phyloP scores from a whole-genome alignment of 257 asterid genomes.

The Solanum sejunctum region DNA sequence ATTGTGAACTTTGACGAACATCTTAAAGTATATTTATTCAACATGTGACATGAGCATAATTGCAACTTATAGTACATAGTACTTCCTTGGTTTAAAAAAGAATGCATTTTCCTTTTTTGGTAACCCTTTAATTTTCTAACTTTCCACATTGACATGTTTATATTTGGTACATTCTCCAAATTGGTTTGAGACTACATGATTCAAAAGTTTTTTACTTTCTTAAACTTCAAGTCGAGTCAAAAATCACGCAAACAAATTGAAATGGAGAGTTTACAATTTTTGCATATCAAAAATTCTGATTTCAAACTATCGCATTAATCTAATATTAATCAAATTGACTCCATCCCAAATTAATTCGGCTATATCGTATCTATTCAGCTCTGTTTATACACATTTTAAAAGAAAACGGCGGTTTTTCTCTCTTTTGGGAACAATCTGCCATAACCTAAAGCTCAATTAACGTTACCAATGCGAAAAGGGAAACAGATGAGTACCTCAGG shows the following conservation, averaged over 20 bases:
- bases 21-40: not conserved
- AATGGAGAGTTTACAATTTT: too few relatives aligned
- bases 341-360: not conserved
- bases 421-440: not conserved
- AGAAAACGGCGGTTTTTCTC: not conserved
- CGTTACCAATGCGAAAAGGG: not conserved
- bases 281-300: too few relatives aligned
- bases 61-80: not conserved
- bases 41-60: not conserved
- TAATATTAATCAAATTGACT: not conserved
- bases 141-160: not conserved
- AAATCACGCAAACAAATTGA: too few relatives aligned
- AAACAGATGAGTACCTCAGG: slow-evolving; percentile 44
- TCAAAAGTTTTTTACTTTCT: too few relatives aligned
- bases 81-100: not conserved
- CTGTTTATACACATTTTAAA: not conserved
- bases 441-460: not conserved
- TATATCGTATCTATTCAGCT: not conserved
- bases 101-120: not conserved
- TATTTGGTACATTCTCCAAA: not conserved
- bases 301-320: not conserved
- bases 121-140: not conserved
- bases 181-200: too few relatives aligned
- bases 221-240: too few relatives aligned
- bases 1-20: not conserved